A percentile compares a stretch with the other conserved stretches of the same genome.
These are phyloP conservation scores for Tetradesmus lagerheimii DNA, from an alignment of 139 green algal species.

Conservation along the genomic window DNA sequence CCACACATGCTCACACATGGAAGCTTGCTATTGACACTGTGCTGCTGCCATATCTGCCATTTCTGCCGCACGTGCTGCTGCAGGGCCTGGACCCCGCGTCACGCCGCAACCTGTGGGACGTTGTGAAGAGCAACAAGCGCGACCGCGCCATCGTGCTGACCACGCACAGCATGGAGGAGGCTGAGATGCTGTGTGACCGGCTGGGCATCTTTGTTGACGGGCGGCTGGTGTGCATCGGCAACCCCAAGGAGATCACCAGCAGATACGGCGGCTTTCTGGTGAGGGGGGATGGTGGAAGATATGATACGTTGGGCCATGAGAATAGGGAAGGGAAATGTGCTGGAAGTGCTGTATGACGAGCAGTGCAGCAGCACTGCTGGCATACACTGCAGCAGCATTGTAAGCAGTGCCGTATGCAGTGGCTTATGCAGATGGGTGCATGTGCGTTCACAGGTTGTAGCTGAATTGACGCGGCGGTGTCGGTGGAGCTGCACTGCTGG, in stretches of 20 bases:
- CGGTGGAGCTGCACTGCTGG: not conserved
- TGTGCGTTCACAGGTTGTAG: too few species aligned
- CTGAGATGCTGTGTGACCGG: constrained; percentile 86
- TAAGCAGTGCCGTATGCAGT: not conserved
- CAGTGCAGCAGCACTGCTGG: too few species aligned
- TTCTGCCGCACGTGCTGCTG: not conserved
- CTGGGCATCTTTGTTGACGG: constrained; percentile 85
- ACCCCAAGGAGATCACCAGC: constrained; percentile 87
- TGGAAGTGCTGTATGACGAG: too few species aligned
- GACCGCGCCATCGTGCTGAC: constrained; percentile 89
- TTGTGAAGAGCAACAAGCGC: constrained; percentile 80
- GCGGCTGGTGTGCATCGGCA: constrained; percentile 89
- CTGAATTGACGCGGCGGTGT: too few species aligned
- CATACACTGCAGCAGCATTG: too few species aligned
- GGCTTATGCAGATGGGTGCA: not conserved
- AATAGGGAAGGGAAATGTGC: too few species aligned
- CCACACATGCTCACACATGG: too few species aligned
- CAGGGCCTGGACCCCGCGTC: constrained; percentile 86
- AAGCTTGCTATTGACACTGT: not conserved
- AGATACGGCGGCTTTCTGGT: constrained; percentile 69
- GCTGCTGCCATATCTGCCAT: not conserved
- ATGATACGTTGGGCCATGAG: too few species aligned
- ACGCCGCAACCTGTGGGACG: constrained; percentile 87
- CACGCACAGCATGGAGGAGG: constrained; percentile 93
- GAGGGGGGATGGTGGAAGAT: constrained; percentile 13